Percentiles rank a stretch among this genome's conserved stretches.
Conservation (phyloP, 257 asterid genomes). For the Nicotiana knightiana region DNA sequence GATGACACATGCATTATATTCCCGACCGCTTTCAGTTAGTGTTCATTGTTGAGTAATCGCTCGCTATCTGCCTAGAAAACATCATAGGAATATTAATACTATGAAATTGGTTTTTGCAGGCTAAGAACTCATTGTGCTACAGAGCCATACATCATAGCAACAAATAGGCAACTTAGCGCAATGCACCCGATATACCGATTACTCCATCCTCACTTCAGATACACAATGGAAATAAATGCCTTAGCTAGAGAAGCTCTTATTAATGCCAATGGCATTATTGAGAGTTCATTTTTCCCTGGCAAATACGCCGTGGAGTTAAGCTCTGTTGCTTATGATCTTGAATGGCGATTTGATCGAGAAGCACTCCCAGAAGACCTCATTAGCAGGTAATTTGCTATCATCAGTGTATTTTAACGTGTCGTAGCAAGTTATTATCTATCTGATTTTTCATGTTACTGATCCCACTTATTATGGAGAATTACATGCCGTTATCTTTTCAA, state of each 20-base stretch:
- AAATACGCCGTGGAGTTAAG: conserved; percentile 53
- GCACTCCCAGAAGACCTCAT: conserved; percentile 70
- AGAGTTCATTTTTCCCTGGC: conserved; percentile 41
- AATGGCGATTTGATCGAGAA: conserved; percentile 66
- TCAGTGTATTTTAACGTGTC: too few species aligned
- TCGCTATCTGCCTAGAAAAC: too few species aligned
- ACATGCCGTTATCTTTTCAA: too few species aligned
- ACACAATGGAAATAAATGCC: conserved; percentile 90
- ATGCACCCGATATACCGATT: conserved; percentile 74
- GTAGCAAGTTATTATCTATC: too few species aligned
- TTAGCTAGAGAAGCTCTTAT: conserved; percentile 57
- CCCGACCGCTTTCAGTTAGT: too few species aligned
- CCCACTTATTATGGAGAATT: too few species aligned
- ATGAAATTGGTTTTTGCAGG: conserved; percentile 30
- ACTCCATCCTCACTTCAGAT: conserved; percentile 65
- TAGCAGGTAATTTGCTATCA: conserved; percentile 34
- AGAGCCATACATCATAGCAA: conserved; percentile 82
- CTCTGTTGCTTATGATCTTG: conserved; percentile 50
- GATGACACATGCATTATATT: neutral
- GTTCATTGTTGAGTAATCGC: too few species aligned
- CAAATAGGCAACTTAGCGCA: conserved; percentile 62
- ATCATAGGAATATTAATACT: too few species aligned
- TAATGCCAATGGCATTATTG: conserved; percentile 61
- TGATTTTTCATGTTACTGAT: too few species aligned
- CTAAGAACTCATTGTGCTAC: conserved; percentile 61